Evolutionary conservation across 805 yeast species (phyloP).

Genomic region (Starmerella davenportii): DNA sequence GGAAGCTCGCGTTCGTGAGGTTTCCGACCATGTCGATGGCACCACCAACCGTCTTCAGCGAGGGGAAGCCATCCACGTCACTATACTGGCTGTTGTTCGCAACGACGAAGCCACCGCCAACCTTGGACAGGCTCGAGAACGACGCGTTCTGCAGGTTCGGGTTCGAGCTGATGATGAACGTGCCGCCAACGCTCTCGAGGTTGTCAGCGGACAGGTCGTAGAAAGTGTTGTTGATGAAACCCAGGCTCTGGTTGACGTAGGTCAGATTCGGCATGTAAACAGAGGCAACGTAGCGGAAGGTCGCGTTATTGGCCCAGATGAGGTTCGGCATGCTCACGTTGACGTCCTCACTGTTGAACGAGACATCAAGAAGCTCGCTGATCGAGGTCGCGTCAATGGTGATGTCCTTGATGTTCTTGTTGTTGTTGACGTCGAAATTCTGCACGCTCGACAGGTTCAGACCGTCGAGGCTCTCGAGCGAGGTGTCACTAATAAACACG

Average conservation of each 20-base stretch:
- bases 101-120: conserved; percentile 89
- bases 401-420: conserved; percentile 46
- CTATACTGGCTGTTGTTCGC: conserved; percentile 65
- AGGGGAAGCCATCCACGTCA: conserved; percentile 53
- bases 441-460: conserved; percentile 24
- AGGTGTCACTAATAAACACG: conserved; percentile 33
- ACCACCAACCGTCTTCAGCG: conserved; percentile 64
- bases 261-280: conserved; percentile 52
- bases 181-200: conserved; percentile 55
- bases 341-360: conserved; percentile 70
- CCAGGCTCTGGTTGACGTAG: conserved; percentile 61
- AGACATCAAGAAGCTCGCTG: conserved; percentile 54
- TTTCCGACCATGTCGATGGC: conserved; percentile 68
- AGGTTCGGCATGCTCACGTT: conserved; percentile 36
- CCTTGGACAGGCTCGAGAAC: conserved; percentile 47
- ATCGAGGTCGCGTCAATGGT: conserved; percentile 57
- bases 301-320: conserved; percentile 72
- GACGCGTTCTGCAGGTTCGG: conserved; percentile 48
- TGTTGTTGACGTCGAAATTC: conserved; percentile 65
- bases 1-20: conserved; percentile 63
- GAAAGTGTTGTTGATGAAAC: conserved; percentile 58
- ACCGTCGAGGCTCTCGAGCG: conserved; percentile 25
- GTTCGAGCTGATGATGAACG: conserved; percentile 61
- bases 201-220: conserved; percentile 24
- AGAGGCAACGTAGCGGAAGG: conserved; percentile 63